These are phyloP conservation scores for Backusella morwellensis DNA, from an alignment of 192 early-diverging fungal genomes.

Conservation along the genomic window DNA sequence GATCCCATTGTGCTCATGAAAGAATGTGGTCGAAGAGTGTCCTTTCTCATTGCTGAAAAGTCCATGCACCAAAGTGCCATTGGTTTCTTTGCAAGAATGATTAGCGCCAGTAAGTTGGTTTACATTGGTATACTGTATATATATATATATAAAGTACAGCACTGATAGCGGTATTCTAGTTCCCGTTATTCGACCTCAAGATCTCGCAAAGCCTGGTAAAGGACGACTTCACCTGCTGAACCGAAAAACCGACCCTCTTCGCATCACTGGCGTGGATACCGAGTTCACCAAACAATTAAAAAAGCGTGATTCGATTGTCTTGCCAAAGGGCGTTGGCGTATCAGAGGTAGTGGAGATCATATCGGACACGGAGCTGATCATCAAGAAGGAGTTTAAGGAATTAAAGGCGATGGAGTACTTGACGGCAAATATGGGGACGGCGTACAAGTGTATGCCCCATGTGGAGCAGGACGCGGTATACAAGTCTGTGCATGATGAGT, in stretches of 20 bases:
- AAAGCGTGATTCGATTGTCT: constrained; percentile 58
- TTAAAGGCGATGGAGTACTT: constrained; percentile 61
- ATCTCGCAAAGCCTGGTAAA: constrained; percentile 70
- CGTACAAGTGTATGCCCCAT: constrained; percentile 74
- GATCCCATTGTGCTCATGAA: constrained; percentile 90
- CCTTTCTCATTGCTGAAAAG: constrained; percentile 80
- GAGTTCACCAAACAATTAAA: constrained; percentile 65
- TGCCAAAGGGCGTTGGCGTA: constrained; percentile 59
- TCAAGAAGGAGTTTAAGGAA: constrained; percentile 79
- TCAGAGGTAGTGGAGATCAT: constrained; percentile 76
- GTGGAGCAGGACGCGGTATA: constrained; percentile 91
- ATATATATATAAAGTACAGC: too few relatives aligned
- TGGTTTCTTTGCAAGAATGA: constrained; percentile 71
- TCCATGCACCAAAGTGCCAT: constrained; percentile 86
- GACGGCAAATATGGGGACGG: constrained; percentile 53
- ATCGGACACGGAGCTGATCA: constrained; percentile 76
- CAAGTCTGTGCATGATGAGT: constrained; percentile 72
- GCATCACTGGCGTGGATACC: constrained; percentile 69
- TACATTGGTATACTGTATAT: background rate
- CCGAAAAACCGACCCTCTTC: constrained; percentile 62
- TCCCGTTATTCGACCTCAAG: constrained; percentile 91
- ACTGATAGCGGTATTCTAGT: constrained; percentile 44
- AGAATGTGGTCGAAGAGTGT: constrained; percentile 74
- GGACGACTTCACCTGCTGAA: constrained; percentile 72
- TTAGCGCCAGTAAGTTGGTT: constrained; percentile 69